phyloP scores from a whole-genome alignment of 1,284 basidiomycete genomes.

The Prillingera fragicola region DNA sequence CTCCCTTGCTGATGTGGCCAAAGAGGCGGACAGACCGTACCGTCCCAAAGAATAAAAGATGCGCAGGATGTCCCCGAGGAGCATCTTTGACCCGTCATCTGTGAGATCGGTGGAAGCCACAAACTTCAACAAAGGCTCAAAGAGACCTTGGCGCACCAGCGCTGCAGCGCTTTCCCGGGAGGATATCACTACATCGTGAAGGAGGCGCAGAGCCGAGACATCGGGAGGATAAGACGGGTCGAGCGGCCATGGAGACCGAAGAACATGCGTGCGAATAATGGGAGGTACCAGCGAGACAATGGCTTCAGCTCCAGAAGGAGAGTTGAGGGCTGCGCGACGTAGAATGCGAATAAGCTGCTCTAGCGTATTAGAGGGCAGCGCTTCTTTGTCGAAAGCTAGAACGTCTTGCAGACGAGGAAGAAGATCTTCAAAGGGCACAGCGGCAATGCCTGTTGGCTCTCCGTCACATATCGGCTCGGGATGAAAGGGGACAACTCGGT shows the following conservation, averaged over 20 bases:
- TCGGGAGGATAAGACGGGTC: slow-evolving; percentile 50
- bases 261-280: slow-evolving; percentile 49
- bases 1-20: slow-evolving; percentile 32
- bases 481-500: slow-evolving; percentile 4
- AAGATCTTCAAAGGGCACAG: slow-evolving; percentile 38
- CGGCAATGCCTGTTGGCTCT: slow-evolving; percentile 16
- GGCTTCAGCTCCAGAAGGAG: slow-evolving; percentile 54
- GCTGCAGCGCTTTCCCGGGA: slow-evolving; percentile 63
- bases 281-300: slow-evolving; percentile 56
- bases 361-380: slow-evolving; percentile 21
- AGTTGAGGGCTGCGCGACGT: slow-evolving; percentile 58
- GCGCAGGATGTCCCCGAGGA: slow-evolving; percentile 59
- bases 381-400: slow-evolving; percentile 20
- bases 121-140: slow-evolving; percentile 68
- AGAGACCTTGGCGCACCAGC: slow-evolving; percentile 53
- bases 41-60: slow-evolving; percentile 63
- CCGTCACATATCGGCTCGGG: slow-evolving; percentile 8
- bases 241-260: slow-evolving; percentile 29
- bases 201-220: slow-evolving; percentile 54
- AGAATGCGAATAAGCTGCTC: slow-evolving; percentile 61
- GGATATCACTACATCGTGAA: slow-evolving; percentile 59
- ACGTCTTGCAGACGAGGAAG: slow-evolving; percentile 28
- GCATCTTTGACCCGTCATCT: slow-evolving; percentile 48
- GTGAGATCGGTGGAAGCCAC: slow-evolving; percentile 51
- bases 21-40: slow-evolving; percentile 65